A percentile compares a stretch with the other conserved stretches of the same genome.
Conservation (phyloP, 352 stramenopile species). For the Phytophthora colocasiae region DNA sequence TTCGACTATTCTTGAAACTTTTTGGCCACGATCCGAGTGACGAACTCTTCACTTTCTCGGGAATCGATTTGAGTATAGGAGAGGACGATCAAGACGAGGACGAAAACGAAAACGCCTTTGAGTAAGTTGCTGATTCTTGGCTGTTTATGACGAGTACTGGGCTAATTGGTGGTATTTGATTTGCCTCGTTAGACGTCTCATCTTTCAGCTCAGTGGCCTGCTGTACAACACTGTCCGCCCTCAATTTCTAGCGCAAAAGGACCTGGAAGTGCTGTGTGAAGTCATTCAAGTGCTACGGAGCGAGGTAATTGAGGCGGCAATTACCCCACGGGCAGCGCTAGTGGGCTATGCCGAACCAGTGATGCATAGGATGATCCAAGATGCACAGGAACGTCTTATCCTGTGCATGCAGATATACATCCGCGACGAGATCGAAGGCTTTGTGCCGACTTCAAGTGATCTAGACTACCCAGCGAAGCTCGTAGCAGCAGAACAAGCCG, state of each 20-base stretch:
- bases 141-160: neutral
- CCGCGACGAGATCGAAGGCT: conserved; percentile 85
- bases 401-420: conserved; percentile 88
- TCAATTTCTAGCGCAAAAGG: conserved; percentile 74
- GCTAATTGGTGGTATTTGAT: neutral
- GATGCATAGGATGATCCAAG: conserved; percentile 86
- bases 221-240: conserved; percentile 80
- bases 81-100: conserved; percentile 46
- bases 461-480: conserved; percentile 83
- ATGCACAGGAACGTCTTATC: conserved; percentile 84
- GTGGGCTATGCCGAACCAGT: conserved; percentile 73
- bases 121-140: conserved; percentile 46
- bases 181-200: conserved; percentile 53
- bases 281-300: conserved; percentile 79
- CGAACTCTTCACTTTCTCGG: conserved; percentile 55
- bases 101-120: conserved; percentile 64
- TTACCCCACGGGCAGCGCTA: conserved; percentile 57
- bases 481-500: conserved; percentile 32
- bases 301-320: conserved; percentile 79
- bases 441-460: conserved; percentile 56
- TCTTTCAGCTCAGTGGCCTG: conserved; percentile 77
- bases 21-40: conserved; percentile 72
- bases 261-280: conserved; percentile 81
- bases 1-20: conserved; percentile 72
- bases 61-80: conserved; percentile 6